phyloP scores from a whole-genome alignment of 2,329 filamentous ascomycete species.

The Calonectria pteridis region DNA sequence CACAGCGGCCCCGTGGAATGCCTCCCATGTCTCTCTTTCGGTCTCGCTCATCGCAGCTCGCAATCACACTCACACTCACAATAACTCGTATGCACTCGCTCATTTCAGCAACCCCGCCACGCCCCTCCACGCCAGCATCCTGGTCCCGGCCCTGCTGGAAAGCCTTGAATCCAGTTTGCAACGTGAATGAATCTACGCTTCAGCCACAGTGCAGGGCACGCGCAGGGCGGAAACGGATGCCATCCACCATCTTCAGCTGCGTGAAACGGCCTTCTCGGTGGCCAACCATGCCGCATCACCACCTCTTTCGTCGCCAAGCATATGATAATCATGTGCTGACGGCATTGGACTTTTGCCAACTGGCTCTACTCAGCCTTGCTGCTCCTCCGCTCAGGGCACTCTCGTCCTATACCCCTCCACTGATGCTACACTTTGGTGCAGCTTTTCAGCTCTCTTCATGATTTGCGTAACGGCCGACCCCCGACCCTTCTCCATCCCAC shows the following conservation, averaged over 20 bases:
- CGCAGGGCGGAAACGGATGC: background rate
- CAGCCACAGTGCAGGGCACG: background rate
- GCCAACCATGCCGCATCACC: background rate
- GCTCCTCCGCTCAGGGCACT: conserved; percentile 6
- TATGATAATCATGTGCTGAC: conserved; percentile 20
- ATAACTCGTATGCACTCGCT: background rate
- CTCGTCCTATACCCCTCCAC: background rate
- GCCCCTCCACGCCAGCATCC: background rate
- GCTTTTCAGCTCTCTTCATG: conserved; percentile 2
- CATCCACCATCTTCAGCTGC: conserved; percentile 1
- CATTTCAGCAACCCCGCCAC: conserved; percentile 3
- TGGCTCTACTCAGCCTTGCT: conserved; percentile 2
- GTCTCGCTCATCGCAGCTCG: conserved; percentile 19
- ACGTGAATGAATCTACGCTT: background rate
- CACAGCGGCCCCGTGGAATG: conserved; percentile 14
- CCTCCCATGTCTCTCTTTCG: conserved; percentile 9
- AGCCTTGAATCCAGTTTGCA: conserved; percentile 13
- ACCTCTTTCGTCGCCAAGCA: background rate
- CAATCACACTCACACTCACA: background rate
- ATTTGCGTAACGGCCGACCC: conserved; percentile 22
- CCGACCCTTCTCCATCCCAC: background rate
- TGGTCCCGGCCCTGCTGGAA: background rate
- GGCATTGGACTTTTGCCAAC: conserved; percentile 10
- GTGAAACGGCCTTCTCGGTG: background rate
- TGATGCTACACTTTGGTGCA: background rate